Percentiles rank a stretch among this genome's conserved stretches.
Conservation (phyloP, 108 stramenopile species). For the Skeletonema menzelii region DNA sequence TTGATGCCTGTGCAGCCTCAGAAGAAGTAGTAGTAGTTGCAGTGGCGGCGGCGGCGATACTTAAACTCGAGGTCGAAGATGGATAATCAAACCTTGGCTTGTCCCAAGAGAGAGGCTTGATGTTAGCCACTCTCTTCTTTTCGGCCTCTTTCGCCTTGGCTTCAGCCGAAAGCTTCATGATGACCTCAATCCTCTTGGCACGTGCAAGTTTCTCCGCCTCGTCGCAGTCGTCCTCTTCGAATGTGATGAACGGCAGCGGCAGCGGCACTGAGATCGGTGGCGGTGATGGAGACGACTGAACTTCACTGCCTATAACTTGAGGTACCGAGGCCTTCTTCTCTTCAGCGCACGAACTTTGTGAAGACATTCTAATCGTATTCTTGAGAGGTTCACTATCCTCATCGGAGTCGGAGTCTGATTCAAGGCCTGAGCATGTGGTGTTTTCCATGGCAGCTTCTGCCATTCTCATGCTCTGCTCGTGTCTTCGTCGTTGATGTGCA, state of each 20-base stretch:
- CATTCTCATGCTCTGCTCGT: too few relatives aligned
- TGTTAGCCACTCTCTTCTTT: not conserved
- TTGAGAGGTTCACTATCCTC: not conserved
- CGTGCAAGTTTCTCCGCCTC: not conserved
- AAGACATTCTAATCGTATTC: not conserved
- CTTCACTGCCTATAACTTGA: too few relatives aligned
- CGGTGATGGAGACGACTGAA: not conserved
- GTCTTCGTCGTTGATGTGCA: too few relatives aligned
- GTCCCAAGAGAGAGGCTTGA: not conserved
- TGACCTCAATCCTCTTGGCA: conserved; percentile 1
- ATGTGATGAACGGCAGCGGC: not conserved
- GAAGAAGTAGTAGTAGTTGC: too few relatives aligned
- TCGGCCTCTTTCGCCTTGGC: not conserved
- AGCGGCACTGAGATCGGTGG: not conserved
- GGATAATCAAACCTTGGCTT: not conserved
- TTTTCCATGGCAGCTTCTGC: too few relatives aligned
- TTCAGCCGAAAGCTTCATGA: not conserved
- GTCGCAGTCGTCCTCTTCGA: not conserved
- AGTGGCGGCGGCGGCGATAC: too few relatives aligned
- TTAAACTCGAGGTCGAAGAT: not conserved
- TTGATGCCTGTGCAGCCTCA: not conserved
- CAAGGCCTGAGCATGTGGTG: too few relatives aligned
- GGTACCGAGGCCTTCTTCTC: not conserved
- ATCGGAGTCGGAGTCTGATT: too few relatives aligned
- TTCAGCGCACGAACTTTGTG: not conserved